Evolutionary conservation across 208 protist species (phyloP).

Genomic region (Leishmania gerbilli): DNA sequence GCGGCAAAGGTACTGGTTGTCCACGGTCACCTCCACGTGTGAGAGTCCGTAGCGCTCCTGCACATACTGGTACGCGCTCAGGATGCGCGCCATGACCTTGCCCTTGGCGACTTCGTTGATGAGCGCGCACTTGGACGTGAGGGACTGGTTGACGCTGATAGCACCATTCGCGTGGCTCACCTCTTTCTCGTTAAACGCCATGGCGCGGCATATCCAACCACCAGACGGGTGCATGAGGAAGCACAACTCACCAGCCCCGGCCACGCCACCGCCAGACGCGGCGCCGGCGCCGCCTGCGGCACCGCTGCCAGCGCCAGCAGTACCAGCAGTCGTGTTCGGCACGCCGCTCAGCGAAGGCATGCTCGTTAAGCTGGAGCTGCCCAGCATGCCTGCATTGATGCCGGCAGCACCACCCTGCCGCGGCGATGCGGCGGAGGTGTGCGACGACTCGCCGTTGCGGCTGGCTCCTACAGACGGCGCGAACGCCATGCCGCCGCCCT

Average conservation of each 20-base stretch:
- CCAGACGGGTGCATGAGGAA: slow-evolving; percentile 48
- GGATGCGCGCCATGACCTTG: slow-evolving; percentile 54
- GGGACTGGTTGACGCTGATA: slow-evolving; percentile 77
- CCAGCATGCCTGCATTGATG: neutral
- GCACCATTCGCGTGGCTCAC: slow-evolving; percentile 66
- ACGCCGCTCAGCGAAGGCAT: slow-evolving; percentile 1
- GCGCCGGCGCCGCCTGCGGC: neutral
- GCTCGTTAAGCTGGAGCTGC: slow-evolving; percentile 1
- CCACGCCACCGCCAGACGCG: neutral
- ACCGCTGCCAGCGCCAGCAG: neutral
- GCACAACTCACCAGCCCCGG: neutral
- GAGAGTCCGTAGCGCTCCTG: slow-evolving; percentile 74
- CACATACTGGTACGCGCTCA: slow-evolving; percentile 63
- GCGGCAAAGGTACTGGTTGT: slow-evolving; percentile 73
- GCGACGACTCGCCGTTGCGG: neutral
- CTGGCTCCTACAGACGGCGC: neutral
- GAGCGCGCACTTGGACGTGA: slow-evolving; percentile 61
- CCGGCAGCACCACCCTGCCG: neutral
- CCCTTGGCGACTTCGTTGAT: slow-evolving; percentile 83
- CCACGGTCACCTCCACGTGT: slow-evolving; percentile 81
- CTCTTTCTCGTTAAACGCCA: slow-evolving; percentile 74
- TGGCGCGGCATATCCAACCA: slow-evolving; percentile 83
- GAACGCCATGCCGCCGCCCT: neutral
- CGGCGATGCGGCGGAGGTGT: neutral
- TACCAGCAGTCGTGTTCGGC: slow-evolving; percentile 4